These are phyloP conservation scores for Hydrangea macrophylla DNA, from an alignment of 148 eudicot species.

Conservation along the genomic window DNA sequence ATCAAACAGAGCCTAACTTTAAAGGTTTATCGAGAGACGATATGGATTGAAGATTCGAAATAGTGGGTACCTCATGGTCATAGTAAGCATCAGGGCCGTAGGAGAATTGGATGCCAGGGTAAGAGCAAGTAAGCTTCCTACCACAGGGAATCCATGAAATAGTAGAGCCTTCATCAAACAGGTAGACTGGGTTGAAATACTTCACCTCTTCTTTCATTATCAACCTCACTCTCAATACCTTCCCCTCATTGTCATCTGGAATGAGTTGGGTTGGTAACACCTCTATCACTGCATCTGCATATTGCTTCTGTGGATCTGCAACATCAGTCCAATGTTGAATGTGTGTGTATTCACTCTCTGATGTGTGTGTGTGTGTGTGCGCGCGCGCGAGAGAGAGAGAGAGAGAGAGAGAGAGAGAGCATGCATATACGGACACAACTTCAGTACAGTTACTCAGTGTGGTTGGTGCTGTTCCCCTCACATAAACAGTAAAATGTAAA, in stretches of 20 bases:
- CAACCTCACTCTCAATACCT: slow-evolving; percentile 84
- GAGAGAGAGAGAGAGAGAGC: no score
- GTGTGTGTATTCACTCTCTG: no score
- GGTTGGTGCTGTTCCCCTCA: no score
- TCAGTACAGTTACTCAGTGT: no score
- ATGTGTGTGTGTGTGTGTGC: no score
- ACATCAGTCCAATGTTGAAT: no score
- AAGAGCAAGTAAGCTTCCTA: slow-evolving; percentile 89
- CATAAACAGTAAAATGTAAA: no score
- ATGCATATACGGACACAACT: no score
- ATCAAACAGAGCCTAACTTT: no score
- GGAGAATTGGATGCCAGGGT: slow-evolving; percentile 93
- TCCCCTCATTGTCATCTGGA: slow-evolving; percentile 89
- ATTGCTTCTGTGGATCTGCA: slow-evolving; percentile 93
- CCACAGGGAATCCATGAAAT: slow-evolving; percentile 97
- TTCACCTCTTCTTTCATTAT: slow-evolving; percentile 93
- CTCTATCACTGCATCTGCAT: slow-evolving; percentile 95
- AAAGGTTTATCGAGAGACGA: no score
- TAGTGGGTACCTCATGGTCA: slow-evolving; percentile 55
- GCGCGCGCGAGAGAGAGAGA: no score
- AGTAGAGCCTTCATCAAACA: slow-evolving; percentile 97
- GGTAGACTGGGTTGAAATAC: slow-evolving; percentile 85
- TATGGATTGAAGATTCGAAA: not conserved
- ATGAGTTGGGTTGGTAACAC: slow-evolving; percentile 91
- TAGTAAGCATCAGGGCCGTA: slow-evolving; percentile 89